Base-by-base conservation (phyloP, 2,329 filamentous ascomycete species). In the Kalaharituber pfeilii region DNA sequence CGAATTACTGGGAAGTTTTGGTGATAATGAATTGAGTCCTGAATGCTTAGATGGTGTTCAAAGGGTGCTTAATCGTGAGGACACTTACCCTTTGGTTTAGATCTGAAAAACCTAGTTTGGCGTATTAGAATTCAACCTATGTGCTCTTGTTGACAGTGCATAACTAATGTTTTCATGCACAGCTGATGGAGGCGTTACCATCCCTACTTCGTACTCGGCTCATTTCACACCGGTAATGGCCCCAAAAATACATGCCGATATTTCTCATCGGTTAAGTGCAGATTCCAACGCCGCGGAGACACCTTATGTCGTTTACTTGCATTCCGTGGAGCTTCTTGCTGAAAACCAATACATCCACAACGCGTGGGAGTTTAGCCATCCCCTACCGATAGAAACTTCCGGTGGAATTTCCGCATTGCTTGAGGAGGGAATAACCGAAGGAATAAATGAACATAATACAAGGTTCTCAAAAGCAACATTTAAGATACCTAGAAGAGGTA, bases 41-140 rank as follows among this genome's bases (percentile, higher is more conserved):
- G 91, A 98, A 70, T 98, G 91, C 65, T 75, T 98, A 9, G 91
- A 98, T 66, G 91, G 91, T 45, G 88, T 96, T 50, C 89, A 95
- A 66, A 82, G 89, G 64, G 84, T 96, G 44, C 72, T 98, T n/a
- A 76, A 80, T 56, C 75, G 59, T 61, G 53, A 39, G 59, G 49
- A n/a, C 30, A 49, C 24, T n/a, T n/a, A 25, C 51, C 6, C 33
- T 33, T n/a, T 27, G 15, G 8, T n/a, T 15, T 15, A 29, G 20
- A 18, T 18, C 30, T n/a, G 15, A 25, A n/a, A n/a, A n/a, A n/a
- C 6, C 28, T 8, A 33, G n/a, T 15, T 42, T 5, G 26, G 13
- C n/a, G 22, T 45, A 22, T 44, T 52, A 18, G 11, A 47, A 52
- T 18, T 26, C 18, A 9, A 27, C 13, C 25, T 29, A 28, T 20